Base-by-base conservation (phyloP, 371 early-diverging fungal species). In the Syncephalastrum racemosum region DNA sequence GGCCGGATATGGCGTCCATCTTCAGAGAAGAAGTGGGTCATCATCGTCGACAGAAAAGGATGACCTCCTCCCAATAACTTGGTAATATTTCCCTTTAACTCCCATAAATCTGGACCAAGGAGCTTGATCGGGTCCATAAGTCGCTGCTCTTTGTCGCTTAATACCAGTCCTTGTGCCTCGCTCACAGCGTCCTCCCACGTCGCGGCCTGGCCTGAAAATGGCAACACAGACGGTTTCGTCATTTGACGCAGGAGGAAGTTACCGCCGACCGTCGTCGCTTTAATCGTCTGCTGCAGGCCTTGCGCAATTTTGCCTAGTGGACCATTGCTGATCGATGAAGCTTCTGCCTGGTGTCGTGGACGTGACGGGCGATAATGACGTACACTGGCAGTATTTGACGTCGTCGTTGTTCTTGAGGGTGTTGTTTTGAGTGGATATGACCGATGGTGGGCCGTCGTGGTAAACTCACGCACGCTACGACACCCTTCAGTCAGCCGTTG, bases 1-100 rank as follows among this genome's bases (percentile, higher is more conserved):
- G 98, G 98, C 40, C 98, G 84, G 16, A 97, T 85, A 62, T 92
- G 94, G 64, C 96, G 95, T 16, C 95, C 96, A 19, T 90, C 85
- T 3, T 86, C 83, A 55, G 78, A 73, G 57, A 96, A 93, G 67
- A 96, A 96, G 71, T 97, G 96, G 51, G 82, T 82, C 43, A 87
- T 84, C 44, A 97, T 85, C 15, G 90, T 91, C 53, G 90, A 84
- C 39, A 96, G 68, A 64, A 93, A 87, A 13, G 96, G 95, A 56
- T 95, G 94, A 14, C 87, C 89, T 54, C 84, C 82, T 18, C 90
- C 91, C 36, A 96, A 61, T 14, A 96, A 75, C 39, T 82, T 77
- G 15, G 85, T 75, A 43, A 97, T 90, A 63, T 96, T 94, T 52
- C 83, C 80, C 40, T 91, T 94, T 23, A 97, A 80, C 46, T 91